phyloP scores from a whole-genome alignment of 2,329 filamentous ascomycete species.

The Aspergillus cejpii region DNA sequence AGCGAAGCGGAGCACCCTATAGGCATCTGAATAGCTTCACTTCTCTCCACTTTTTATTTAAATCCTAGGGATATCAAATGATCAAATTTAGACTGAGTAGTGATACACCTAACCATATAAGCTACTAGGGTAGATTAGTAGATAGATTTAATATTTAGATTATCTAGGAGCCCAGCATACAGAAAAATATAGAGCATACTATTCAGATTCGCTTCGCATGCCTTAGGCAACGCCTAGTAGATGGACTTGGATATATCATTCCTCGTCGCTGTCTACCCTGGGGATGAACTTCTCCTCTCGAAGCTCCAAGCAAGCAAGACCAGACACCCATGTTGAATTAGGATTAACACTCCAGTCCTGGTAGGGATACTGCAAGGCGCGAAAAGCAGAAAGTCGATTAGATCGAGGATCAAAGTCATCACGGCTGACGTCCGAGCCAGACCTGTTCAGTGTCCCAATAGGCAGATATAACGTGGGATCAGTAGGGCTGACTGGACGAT shows the following conservation, averaged over 20 bases:
- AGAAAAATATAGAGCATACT: too few relatives aligned
- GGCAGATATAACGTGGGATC: background rate
- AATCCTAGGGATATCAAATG: too few relatives aligned
- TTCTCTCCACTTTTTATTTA: too few relatives aligned
- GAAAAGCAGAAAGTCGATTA: background rate
- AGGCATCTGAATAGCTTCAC: too few relatives aligned
- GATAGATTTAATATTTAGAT: too few relatives aligned
- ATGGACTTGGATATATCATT: background rate
- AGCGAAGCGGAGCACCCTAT: too few relatives aligned
- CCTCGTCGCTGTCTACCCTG: background rate
- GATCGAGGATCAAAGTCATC: background rate
- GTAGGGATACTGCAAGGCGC: background rate
- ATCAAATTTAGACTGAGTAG: too few relatives aligned
- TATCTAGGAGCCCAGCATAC: too few relatives aligned
- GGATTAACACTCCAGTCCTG: background rate
- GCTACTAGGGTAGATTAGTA: too few relatives aligned
- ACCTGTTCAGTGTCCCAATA: background rate
- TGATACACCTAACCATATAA: too few relatives aligned
- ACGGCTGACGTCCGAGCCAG: background rate
- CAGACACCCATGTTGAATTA: background rate
- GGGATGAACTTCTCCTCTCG: background rate
- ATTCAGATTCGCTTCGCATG: too few relatives aligned
- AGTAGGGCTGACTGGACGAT: background rate
- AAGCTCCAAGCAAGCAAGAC: background rate
- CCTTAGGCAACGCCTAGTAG: too few relatives aligned